Evolutionary conservation across 352 stramenopile genomes (phyloP), one percentile per base, ranked within the genome.

Genomic region (Elongisporangium senticosum): DNA sequence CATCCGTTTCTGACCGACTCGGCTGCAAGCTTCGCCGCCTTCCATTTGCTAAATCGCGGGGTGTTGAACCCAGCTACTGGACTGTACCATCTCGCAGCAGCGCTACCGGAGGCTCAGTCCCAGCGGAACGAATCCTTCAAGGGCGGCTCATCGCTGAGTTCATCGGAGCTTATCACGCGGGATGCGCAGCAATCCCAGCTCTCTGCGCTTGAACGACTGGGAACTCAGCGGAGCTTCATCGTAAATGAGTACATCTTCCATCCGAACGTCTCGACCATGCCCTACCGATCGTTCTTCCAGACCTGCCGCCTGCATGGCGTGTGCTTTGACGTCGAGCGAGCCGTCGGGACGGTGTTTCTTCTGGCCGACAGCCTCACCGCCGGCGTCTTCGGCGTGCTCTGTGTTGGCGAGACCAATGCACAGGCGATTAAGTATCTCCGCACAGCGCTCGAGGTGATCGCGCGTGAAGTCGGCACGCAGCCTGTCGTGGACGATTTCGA

Each of bases 241-340:
- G 71, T 81, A 24, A 71, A 79, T 49, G 86, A 86, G 39, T 90
- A 91, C 61, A 68, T 93, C 26, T 82, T 81, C 59, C 86, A 97
- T 37, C 83, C 85, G 13, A 86, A 86, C 54, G 72, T 96, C 49
- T 74, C 69, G 49, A 91, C 83, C 15, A 89, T 91, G 64, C 74
- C 76, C 51, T 91, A 93, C 60, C 69, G 69, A 51, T 71, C 80
- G 15, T 94, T 96, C 68, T 97, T 97, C 71, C 90, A 96, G 54
- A 74, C 77, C 51, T 97, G 89, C 58, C 71, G 88, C 0, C 69
- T 95, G 53, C 79, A 96, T 21, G 88, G 89, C 28, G 87, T 97
- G 53, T 95, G 82, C 58, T 96, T 94, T 19, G 89, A 96, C 61
- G 67, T 95, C 55, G 67, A 83, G 58, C 68, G 71, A 4, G 68